Conservation (phyloP, 179 eudicot genomes). For the Heliamphora pulchella region DNA sequence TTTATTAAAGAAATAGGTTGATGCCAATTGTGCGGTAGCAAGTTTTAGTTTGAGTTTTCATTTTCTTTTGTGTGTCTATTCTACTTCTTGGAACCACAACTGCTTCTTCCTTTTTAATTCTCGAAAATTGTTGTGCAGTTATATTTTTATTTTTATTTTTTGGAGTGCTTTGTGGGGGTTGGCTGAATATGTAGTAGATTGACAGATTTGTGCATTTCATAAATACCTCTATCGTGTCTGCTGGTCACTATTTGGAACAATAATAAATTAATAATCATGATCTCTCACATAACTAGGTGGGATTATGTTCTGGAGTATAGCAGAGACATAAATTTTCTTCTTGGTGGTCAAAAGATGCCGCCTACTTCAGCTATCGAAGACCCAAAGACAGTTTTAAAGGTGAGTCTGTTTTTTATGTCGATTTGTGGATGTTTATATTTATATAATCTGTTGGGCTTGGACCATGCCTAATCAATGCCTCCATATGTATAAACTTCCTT, state of each 20-base stretch:
- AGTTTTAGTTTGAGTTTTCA: not conserved
- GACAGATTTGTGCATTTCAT: too few relatives aligned
- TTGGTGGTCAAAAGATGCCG: slow-evolving; percentile 45
- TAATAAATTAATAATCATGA: slow-evolving; percentile 5
- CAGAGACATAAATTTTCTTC: slow-evolving; percentile 69
- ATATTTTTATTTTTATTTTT: too few relatives aligned
- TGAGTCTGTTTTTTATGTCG: slow-evolving; percentile 18
- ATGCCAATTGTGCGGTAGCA: not conserved
- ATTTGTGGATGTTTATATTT: not conserved
- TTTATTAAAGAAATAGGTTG: not conserved
- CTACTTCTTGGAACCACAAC: not conserved
- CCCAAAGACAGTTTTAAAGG: slow-evolving; percentile 57
- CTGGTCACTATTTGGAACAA: slow-evolving; percentile 16
- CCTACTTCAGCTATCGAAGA: slow-evolving; percentile 56
- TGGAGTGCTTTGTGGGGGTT: too few relatives aligned
- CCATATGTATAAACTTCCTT: not conserved
- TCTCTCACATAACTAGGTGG: slow-evolving; percentile 46
- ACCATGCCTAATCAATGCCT: not conserved
- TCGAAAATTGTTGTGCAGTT: too few relatives aligned
- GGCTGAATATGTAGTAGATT: too few relatives aligned
- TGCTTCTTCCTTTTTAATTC: too few relatives aligned
- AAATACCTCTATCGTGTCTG: not conserved
- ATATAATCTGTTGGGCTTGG: not conserved
- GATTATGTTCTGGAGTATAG: slow-evolving; percentile 73
- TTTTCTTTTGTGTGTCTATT: not conserved